Base-by-base conservation (phyloP, 345 rosid species). In the Dovyalis caffra region DNA sequence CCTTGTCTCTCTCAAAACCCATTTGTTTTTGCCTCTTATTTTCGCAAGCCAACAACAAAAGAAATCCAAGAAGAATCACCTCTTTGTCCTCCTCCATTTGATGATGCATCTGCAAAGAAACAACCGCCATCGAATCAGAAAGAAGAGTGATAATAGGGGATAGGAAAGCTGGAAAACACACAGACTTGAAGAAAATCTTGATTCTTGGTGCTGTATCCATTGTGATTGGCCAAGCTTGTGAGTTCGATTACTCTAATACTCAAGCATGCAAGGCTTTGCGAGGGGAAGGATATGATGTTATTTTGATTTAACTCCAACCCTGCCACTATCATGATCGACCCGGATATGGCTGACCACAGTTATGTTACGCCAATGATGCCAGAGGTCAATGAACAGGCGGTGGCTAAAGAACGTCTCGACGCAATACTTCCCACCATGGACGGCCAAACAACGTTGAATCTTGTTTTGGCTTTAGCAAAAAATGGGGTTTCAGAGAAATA, bases 271-370 rank as follows among this genome's bases (percentile, higher is more conserved):
- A 95, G 81, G 97, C 99, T 1, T 73, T 95, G 32, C 87, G 86
- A 32, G 98, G 93, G 77, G 99, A 95, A 64, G 99, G 99, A 0
- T 95, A 90, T 75, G 90, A 90, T 0, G 97, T 95, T 26, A 79
- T 95, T 73, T 75, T 95, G 51, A 93, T 95, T n/a, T 53, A 95
- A 95, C 68, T 95, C 99, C 18, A 95, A 95, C 74, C 99, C 99
- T 2, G 99, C 99, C 11, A 93, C 99, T 23, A 95, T 95, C 77
- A 95, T 95, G 99, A 95, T 97, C 37, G 99, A 95, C 75, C 98
- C 99, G 16, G 97, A 86, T 20, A 58, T 92, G 64, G 99, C 99
- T 0, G 88, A 91, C 78, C 82, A 88, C 83, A 95, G 98, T 53
- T 95, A 95, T 76, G 76, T 95, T 40, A 81, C 94, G 28, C 99